Evolutionary conservation across 148 eudicot species (phyloP).

Genomic region (Rhododendron griersonianum): DNA sequence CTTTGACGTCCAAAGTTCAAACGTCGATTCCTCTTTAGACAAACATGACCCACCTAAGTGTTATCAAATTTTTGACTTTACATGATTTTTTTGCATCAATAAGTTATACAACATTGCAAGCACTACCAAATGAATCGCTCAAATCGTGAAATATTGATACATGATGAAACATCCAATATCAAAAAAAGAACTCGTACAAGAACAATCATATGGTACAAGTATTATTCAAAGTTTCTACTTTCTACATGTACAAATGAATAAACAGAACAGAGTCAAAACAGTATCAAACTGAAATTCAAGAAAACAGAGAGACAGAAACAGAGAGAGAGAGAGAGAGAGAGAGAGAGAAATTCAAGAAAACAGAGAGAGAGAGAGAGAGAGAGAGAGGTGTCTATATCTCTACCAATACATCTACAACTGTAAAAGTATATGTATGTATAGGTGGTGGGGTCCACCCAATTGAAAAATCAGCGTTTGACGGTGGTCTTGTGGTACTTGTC

Average conservation of each 20-base stretch:
- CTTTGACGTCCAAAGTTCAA: not conserved
- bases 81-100: too few species aligned
- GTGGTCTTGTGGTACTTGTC: constrained; percentile 61
- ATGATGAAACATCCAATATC: not conserved
- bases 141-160: not conserved
- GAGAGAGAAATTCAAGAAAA: not conserved
- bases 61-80: not conserved
- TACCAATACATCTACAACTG: not conserved
- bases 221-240: not conserved
- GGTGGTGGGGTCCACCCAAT: constrained; percentile 11
- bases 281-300: not conserved
- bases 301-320: not conserved
- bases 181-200: not conserved
- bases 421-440: not conserved
- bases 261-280: not conserved
- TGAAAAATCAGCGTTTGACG: constrained; percentile 27
- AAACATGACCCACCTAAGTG: not conserved
- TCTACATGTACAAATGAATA: not conserved
- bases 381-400: not conserved
- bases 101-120: too few species aligned
- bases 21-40: not conserved
- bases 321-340: not conserved
- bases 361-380: not conserved
- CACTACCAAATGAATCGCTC: not conserved
- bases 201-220: not conserved